These are phyloP conservation scores for Laburnicola sp. DNA, from an alignment of 2,329 filamentous ascomycete species.

Conservation along the genomic window DNA sequence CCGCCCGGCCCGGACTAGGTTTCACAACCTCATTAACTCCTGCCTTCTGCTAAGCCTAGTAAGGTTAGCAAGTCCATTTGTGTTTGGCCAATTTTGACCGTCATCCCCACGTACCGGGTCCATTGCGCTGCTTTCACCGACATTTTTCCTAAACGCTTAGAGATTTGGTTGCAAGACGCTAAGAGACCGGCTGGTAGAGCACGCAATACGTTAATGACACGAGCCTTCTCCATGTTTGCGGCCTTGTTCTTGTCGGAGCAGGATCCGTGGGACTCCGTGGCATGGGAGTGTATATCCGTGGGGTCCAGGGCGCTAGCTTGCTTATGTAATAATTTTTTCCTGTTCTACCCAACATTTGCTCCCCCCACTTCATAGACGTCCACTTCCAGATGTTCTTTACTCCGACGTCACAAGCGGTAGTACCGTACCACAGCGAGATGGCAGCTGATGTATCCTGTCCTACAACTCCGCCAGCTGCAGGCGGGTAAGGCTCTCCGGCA, in stretches of 20 bases:
- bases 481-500: neutral
- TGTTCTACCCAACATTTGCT: neutral
- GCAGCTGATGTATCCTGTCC: neutral
- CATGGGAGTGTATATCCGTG: slow-evolving; percentile 13
- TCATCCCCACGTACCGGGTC: slow-evolving; percentile 9
- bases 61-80: neutral
- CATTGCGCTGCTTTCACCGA: slow-evolving; percentile 18
- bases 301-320: neutral
- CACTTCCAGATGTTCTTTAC: neutral
- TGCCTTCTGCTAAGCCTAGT: slow-evolving; percentile 18
- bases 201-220: too few relatives aligned
- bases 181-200: neutral
- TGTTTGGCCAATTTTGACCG: too few relatives aligned
- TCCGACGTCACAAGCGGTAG: neutral
- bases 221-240: too few relatives aligned
- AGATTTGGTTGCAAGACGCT: neutral
- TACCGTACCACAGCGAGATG: neutral
- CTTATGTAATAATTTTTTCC: neutral
- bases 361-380: neutral
- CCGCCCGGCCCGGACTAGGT: slow-evolving; percentile 11
- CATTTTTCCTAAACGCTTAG: neutral
- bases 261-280: too few relatives aligned
- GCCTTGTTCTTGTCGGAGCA: neutral
- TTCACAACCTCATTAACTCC: slow-evolving; percentile 21
- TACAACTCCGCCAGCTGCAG: neutral